phyloP scores from a whole-genome alignment of 495 filamentous ascomycete species.

The Aspergillus panamensis region DNA sequence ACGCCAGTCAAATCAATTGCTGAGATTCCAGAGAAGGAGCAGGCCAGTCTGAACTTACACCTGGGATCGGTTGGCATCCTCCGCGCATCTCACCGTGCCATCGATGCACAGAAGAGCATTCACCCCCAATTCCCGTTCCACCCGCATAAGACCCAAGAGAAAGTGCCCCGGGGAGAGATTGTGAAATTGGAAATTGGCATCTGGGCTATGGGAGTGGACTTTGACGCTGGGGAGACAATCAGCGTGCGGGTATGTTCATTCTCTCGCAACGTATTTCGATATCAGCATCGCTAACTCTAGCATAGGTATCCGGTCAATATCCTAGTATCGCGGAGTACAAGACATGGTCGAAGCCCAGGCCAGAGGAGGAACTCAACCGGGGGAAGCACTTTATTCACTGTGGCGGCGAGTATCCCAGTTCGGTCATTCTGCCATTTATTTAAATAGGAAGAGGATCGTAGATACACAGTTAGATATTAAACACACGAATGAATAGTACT shows the following conservation, averaged over 20 bases:
- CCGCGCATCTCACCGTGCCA: conserved; percentile 32
- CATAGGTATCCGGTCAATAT: conserved; percentile 34
- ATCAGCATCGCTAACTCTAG: neutral
- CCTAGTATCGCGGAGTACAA: conserved; percentile 35
- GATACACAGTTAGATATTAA: neutral
- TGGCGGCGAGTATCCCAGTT: conserved; percentile 33
- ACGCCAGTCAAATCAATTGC: conserved; percentile 29
- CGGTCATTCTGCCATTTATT: conserved; percentile 36
- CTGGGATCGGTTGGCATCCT: conserved; percentile 32
- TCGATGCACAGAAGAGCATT: conserved; percentile 24
- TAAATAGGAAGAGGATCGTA: neutral
- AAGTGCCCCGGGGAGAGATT: conserved; percentile 30
- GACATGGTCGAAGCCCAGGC: conserved; percentile 29
- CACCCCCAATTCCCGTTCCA: conserved; percentile 36
- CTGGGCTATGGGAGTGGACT: conserved; percentile 35
- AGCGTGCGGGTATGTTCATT: conserved; percentile 23
- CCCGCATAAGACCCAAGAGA: conserved; percentile 32
- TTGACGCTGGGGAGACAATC: conserved; percentile 28
- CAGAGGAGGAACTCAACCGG: conserved; percentile 34
- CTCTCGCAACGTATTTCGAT: neutral
- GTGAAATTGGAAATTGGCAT: conserved; percentile 34
- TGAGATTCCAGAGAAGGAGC: conserved; percentile 31
- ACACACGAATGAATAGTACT: no score
- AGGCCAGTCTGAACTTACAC: conserved; percentile 26
- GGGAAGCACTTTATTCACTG: conserved; percentile 33